phyloP scores from a whole-genome alignment of 805 yeast species.

The Pachysolen tannophilus region DNA sequence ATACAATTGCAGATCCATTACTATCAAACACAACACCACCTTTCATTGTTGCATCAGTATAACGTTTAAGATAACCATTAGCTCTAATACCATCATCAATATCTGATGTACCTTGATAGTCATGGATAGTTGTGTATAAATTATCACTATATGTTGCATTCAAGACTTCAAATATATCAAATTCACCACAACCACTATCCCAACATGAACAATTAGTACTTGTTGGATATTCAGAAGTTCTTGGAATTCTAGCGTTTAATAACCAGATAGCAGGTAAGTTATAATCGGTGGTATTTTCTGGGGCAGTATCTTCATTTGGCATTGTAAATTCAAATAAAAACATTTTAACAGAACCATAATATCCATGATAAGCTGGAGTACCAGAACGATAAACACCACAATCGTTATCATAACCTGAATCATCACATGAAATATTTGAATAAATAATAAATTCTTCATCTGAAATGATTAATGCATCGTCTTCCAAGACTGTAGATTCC shows the following conservation, averaged over 20 bases:
- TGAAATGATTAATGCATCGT: conserved; percentile 42
- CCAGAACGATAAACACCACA: conserved; percentile 76
- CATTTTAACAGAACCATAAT: conserved; percentile 58
- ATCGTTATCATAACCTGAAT: conserved; percentile 43
- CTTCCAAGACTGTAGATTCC: conserved; percentile 37
- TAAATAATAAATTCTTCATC: conserved; percentile 53
- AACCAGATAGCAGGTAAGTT: conserved; percentile 77
- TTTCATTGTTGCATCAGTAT: conserved; percentile 39
- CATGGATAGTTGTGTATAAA: conserved; percentile 64
- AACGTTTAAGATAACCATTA: conserved; percentile 50
- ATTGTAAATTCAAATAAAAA: conserved; percentile 62
- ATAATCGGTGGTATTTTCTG: conserved; percentile 28
- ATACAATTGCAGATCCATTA: conserved; percentile 53
- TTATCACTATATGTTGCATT: conserved; percentile 48
- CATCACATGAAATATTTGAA: conserved; percentile 50
- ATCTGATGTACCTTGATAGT: conserved; percentile 63
- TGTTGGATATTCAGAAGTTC: conserved; percentile 63
- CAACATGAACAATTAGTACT: conserved; percentile 66
- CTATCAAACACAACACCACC: conserved; percentile 70
- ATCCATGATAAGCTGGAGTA: conserved; percentile 71
- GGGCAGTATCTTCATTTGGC: conserved; percentile 43
- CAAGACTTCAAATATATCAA: conserved; percentile 69
- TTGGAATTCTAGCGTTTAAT: conserved; percentile 62
- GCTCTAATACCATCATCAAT: conserved; percentile 54
- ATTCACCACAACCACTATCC: conserved; percentile 75